Base-by-base conservation (phyloP, 139 green algal genomes). In the Picochlorum sp. region DNA sequence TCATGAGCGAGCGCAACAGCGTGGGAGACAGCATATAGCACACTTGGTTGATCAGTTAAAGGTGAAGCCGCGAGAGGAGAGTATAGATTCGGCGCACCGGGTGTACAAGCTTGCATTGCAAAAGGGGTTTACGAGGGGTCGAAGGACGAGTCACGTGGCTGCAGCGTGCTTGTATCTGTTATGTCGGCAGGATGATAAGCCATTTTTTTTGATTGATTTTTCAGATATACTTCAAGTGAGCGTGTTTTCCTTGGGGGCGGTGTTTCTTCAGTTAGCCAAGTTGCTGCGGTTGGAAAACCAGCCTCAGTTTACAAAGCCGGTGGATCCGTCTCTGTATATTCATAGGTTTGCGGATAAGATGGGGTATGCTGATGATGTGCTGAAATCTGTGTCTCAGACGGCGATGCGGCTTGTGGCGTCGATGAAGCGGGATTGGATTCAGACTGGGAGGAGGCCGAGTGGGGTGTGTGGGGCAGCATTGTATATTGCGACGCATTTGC, bases 371-470 rank as follows among this genome's bases (percentile, higher is more conserved):
- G 57, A 57, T 52, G 44, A 56, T 26, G 24, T 62, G 52, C 10
- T 66, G 45, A n/a, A 15, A 4, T 37, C 52, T 7, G 81, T 98
- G 20, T 71, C 72, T 26, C 84, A 85, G 78, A 97, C 92, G 8
- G 86, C 89, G 2, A 74, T 96, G 66, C 79, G 86, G 23, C 82
- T 98, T 65, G 86, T 98, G 4, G 79, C 81, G 37, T 84, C 75
- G 69, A 99, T 99, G 94, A 99, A 99, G 79, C 83, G 94, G 0
- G 94, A 99, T 81, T 99, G 94, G 94, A 96, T 99, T 79, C 91
- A 97, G 74, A 97, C 92, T 13, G 94, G 94, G 5, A 73, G 93
- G 7, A 73, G 86, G 16, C 92, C 92, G 2, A 77, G 58, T 47
- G 93, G 93, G 44, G 79, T 98, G 28, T 98, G 93, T 68, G 93